Evolutionary conservation across 2,329 filamentous ascomycete species (phyloP).

Genomic region (Claviceps maximensis): DNA sequence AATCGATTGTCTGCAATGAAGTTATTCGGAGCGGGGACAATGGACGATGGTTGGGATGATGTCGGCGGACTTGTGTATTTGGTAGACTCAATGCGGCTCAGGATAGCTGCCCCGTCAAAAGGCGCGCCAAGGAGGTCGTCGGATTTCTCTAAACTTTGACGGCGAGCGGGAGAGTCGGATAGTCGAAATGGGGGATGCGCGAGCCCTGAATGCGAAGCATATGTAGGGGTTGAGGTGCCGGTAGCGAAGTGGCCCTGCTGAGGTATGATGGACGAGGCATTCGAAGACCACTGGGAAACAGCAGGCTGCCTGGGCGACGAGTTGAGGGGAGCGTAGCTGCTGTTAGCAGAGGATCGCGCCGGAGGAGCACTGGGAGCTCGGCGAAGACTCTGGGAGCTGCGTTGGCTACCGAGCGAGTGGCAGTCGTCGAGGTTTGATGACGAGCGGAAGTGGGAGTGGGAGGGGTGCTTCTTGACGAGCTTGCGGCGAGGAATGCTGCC

Average conservation of each 20-base stretch:
- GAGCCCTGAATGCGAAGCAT: conserved; percentile 7
- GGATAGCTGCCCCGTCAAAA: conserved; percentile 50
- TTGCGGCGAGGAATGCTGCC: conserved; percentile 42
- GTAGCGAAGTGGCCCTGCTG: conserved; percentile 32
- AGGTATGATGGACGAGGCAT: conserved; percentile 33
- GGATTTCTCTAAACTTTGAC: conserved; percentile 21
- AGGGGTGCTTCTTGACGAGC: conserved; percentile 50
- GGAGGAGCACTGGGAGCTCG: conserved; percentile 47
- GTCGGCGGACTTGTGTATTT: conserved; percentile 23
- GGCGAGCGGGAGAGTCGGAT: conserved; percentile 9
- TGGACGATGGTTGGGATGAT: conserved; percentile 17
- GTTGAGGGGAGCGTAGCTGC: conserved; percentile 37
- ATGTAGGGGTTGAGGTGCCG: conserved; percentile 5
- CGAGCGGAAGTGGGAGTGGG: conserved; percentile 27
- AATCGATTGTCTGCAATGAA: conserved; percentile 40
- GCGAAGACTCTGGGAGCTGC: conserved; percentile 49
- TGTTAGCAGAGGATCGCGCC: conserved; percentile 31
- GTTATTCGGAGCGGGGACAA: conserved; percentile 27
- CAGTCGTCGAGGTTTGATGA: conserved; percentile 42
- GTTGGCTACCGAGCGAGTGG: conserved; percentile 46
- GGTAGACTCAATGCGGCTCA: conserved; percentile 45
- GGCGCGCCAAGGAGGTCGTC: conserved; percentile 52
- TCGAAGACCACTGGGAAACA: conserved; percentile 26
- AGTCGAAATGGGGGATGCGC: conserved; percentile 10
- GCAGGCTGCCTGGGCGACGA: conserved; percentile 34